Base-by-base conservation (phyloP, 2,329 filamentous ascomycete species). In the Fusarium continuum region DNA sequence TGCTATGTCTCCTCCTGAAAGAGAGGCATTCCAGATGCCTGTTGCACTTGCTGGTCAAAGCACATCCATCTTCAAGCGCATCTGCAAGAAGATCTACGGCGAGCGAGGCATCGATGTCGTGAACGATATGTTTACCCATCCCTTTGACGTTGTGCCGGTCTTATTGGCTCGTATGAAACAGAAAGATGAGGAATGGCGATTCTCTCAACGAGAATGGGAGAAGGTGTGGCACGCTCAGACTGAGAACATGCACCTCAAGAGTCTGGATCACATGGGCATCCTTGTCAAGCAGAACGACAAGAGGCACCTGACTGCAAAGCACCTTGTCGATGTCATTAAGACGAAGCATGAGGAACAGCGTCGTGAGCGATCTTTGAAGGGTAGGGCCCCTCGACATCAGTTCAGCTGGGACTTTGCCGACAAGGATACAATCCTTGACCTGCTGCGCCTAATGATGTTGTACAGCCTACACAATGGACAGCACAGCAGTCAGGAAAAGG, bases 181-280 rank as follows among this genome's bases (percentile, higher is more conserved):
- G 71, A 97, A 98, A 75, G 89, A 96, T 38, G 95, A 99, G 76
- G 93, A 98, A 72, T 99, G 95, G 95, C 92, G 96, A 65, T 93
- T 96, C 68, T 94, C 92, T 6, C 93, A 91, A 82, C 92, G 95
- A 26, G 96, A 99, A 74, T 99, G 95, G 95, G 93, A 98, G 76
- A 97, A 97, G 78, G 93, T 99, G 8, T 99, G 95, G 95, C 92
- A 95, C 64, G 89, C 92, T 44, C 95, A 98, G 79, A 98, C 94
- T 20, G 91, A 96, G 73, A 89, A 91, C 71, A 94, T 96, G 80
- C 96, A 97, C 77, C 91, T 96, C 79, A 96, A 93, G 80, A 97
- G 93, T 75, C 86, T 99, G 47, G 95, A 99, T 72, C 95, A 99
- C 73, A 96, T 98, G 85, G 93, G 93, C 17, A 93, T 96, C 57